Conservation (phyloP, 306 rosid genomes). For the Cucurbita maxima region DNA sequence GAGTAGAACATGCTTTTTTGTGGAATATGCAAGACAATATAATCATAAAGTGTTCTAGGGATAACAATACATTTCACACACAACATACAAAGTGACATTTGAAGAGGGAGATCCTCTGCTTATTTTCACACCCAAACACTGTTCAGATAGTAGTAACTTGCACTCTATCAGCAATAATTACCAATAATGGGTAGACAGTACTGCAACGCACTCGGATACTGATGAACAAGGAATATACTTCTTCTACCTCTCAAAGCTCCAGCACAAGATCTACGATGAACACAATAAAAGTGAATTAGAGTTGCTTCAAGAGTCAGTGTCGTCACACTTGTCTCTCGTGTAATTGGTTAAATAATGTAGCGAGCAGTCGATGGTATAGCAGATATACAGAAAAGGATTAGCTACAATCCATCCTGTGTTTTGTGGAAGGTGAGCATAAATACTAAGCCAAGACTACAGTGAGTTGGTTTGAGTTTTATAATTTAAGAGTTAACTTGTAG, state of each 20-base stretch:
- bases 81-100: constrained; percentile 13
- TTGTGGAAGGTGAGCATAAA: background rate
- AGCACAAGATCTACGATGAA: constrained; percentile 51
- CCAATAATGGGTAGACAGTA: constrained; percentile 10
- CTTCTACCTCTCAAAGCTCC: constrained; percentile 52
- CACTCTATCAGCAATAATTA: constrained; percentile 15
- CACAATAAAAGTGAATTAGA: constrained; percentile 5
- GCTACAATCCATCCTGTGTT: background rate
- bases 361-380: background rate
- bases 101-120: constrained; percentile 31
- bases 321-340: background rate
- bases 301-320: background rate
- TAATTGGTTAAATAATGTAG: background rate
- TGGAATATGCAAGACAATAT: background rate
- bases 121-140: constrained; percentile 12
- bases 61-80: constrained; percentile 12
- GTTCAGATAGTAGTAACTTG: constrained; percentile 3
- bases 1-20: background rate
- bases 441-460: background rate
- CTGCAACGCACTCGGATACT: constrained; percentile 5
- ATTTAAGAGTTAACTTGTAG: background rate
- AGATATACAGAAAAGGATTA: background rate
- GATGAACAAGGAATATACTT: constrained; percentile 13
- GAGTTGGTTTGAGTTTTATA: background rate
- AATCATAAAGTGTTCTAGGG: constrained; percentile 6